Percentiles rank a stretch among this genome's conserved stretches.
phyloP scores from a whole-genome alignment of 2,329 filamentous ascomycete genomes.

The Shiraia bambusicola region DNA sequence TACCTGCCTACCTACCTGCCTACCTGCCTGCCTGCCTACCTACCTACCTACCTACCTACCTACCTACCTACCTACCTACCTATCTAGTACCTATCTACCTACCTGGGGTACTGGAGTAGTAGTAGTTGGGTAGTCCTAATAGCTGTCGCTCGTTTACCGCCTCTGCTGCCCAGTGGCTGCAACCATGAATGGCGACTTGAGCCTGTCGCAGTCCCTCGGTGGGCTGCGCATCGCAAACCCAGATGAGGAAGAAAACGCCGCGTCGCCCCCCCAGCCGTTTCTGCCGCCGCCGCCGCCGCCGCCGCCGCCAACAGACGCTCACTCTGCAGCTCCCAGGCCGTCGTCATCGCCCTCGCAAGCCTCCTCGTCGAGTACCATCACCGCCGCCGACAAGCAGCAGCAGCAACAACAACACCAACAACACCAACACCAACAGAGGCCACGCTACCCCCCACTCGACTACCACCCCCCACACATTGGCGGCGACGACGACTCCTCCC shows the following conservation, averaged over 20 bases:
- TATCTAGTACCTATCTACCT: no score
- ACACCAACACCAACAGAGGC: slow-evolving; percentile 7
- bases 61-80: no score
- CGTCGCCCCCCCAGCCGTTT: slow-evolving; percentile 33
- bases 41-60: no score
- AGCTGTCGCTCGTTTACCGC: slow-evolving; percentile 24
- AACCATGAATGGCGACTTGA: slow-evolving; percentile 87
- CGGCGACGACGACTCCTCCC: slow-evolving; percentile 24
- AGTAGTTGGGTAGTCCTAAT: no score
- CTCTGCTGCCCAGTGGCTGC: slow-evolving; percentile 25
- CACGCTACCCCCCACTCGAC: slow-evolving; percentile 25
- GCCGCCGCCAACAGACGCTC: slow-evolving; percentile 7
- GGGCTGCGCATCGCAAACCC: slow-evolving; percentile 96
- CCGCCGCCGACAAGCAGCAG: slow-evolving; percentile 38
- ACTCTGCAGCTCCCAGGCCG: slow-evolving; percentile 13
- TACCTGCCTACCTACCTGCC: no score
- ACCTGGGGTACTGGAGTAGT: no score
- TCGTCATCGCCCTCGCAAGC: slow-evolving; percentile 33
- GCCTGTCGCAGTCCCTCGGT: slow-evolving; percentile 87
- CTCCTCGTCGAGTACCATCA: slow-evolving; percentile 43
- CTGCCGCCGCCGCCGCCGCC: slow-evolving; percentile 24
- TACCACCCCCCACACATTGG: slow-evolving; percentile 29
- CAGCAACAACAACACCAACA: slow-evolving; percentile 1
- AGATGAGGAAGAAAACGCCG: slow-evolving; percentile 65
- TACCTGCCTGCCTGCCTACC: no score